Percentiles rank a stretch among this genome's conserved stretches.
Conservation (phyloP, 2,329 filamentous ascomycete species). For the Colletotrichum sp. region DNA sequence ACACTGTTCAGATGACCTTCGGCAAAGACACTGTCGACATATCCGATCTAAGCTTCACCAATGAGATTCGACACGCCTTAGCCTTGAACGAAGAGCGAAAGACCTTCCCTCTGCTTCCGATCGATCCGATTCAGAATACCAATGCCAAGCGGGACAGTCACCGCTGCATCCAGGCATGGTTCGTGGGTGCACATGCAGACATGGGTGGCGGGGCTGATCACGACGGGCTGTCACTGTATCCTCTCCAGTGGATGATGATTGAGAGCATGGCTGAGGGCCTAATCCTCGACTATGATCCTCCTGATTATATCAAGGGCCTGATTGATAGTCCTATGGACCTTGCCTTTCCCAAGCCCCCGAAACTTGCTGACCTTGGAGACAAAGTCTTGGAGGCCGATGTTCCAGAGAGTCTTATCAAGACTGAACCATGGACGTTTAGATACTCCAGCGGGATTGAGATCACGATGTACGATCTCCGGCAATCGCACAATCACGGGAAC, state of each 20-base stretch:
- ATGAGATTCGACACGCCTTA: conserved; percentile 40
- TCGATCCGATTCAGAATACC: conserved; percentile 4
- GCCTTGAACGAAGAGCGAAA: conserved; percentile 41
- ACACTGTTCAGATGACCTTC: conserved; percentile 35
- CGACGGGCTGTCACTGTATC: conserved; percentile 44
- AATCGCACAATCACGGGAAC: not conserved
- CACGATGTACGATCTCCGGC: conserved; percentile 11
- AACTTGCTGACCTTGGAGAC: not conserved
- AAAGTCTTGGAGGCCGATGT: not conserved
- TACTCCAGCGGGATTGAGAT: not conserved
- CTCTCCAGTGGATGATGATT: conserved; percentile 46
- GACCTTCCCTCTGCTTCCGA: conserved; percentile 8
- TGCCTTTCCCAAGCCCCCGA: not conserved
- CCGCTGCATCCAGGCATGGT: conserved; percentile 42
- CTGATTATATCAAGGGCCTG: not conserved
- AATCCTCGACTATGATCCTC: conserved; percentile 23
- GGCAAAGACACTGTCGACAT: conserved; percentile 30
- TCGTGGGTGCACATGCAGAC: conserved; percentile 41
- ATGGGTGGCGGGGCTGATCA: conserved; percentile 38
- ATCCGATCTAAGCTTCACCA: conserved; percentile 36
- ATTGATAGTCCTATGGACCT: conserved; percentile 23
- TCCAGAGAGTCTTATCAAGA: not conserved
- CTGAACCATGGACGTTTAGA: not conserved
- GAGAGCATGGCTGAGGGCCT: conserved; percentile 36
- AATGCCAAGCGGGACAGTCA: conserved; percentile 7